Evolutionary conservation across 352 stramenopile genomes (phyloP).

Genomic region (Phytophthora quininea): DNA sequence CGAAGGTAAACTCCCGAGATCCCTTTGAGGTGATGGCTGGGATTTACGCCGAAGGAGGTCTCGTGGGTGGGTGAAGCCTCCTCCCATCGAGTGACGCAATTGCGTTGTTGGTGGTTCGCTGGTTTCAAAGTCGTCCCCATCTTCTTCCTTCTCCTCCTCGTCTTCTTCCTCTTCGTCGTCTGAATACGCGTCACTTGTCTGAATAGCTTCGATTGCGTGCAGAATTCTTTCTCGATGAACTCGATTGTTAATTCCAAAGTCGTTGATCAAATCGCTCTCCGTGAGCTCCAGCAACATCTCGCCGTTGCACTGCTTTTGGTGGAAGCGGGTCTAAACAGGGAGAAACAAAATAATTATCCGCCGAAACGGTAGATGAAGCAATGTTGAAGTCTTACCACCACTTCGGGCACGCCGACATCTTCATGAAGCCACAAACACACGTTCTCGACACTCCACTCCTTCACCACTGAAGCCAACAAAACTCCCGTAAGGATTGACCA

Average conservation of each 20-base stretch:
- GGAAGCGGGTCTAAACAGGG: conserved; percentile 54
- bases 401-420: conserved; percentile 71
- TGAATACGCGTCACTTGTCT: conserved; percentile 69
- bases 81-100: conserved; percentile 16
- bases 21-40: conserved; percentile 40
- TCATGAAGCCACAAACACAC: conserved; percentile 83
- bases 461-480: conserved; percentile 45
- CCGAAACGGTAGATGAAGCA: not conserved
- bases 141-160: conserved; percentile 45
- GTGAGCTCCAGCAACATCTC: conserved; percentile 75
- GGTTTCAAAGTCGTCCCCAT: conserved; percentile 37
- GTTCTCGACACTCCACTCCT: conserved; percentile 83
- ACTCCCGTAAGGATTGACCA: not conserved
- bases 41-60: conserved; percentile 55
- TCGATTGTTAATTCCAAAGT: conserved; percentile 73
- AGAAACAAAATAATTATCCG: no score
- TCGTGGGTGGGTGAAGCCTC: conserved; percentile 38
- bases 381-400: conserved; percentile 54
- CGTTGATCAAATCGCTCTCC: conserved; percentile 79
- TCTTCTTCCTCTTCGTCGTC: conserved; percentile 66
- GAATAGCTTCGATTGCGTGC: conserved; percentile 78
- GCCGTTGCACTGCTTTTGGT: conserved; percentile 68
- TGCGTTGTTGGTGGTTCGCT: conserved; percentile 14
- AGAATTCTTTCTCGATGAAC: conserved; percentile 74
- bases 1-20: conserved; percentile 38